Base-by-base conservation (phyloP, 768 basidiomycete species). In the Xanthoconium stramineum region DNA sequence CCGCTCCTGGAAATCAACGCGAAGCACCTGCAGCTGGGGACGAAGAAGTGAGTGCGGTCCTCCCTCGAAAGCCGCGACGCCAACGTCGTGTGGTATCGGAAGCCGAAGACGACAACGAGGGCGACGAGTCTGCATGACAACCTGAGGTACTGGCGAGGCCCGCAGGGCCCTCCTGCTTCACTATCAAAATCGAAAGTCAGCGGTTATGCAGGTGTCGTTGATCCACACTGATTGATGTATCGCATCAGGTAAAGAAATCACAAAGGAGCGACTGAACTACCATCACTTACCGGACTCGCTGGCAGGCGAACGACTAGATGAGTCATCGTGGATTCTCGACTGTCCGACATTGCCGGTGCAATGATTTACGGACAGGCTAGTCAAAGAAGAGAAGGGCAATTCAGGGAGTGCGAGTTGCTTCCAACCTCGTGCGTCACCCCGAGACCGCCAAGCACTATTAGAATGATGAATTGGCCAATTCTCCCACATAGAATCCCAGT, bases 331-430 rank as follows among this genome's bases (percentile, higher is more conserved):
- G 6, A n/a, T n/a, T n/a, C n/a, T n/a, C n/a, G n/a, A 20, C 10
- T 2, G 12, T 15, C 19, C n/a, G 12, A 5, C n/a, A 35, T 43
- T 3, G 15, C 35, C 20, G 20, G 15, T 28, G 54, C 6, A 51
- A 37, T 14, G 4, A 17, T 38, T 8, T n/a, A 38, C 19, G 69
- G 65, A 42, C 35, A 61, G 36, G 3, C 52, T 48, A 5, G 51
- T 65, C 40, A 69, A 63, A 52, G 54, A 56, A 42, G 67, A 67
- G 13, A 67, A 57, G 24, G 20, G 1, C 24, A 43, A 40, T n/a
- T 48, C 9, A 32, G 42, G 30, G 35, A 36, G 7, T 17, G 32
- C 10, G 6, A 43, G 32, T 7, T 7, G 37, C 6, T 38, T 45
- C 2, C 59, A 55, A n/a, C 32, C 47, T 30, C 32, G 68, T 70